Base-by-base conservation (phyloP, 768 basidiomycete species). In the Crassisporium funariophilum region DNA sequence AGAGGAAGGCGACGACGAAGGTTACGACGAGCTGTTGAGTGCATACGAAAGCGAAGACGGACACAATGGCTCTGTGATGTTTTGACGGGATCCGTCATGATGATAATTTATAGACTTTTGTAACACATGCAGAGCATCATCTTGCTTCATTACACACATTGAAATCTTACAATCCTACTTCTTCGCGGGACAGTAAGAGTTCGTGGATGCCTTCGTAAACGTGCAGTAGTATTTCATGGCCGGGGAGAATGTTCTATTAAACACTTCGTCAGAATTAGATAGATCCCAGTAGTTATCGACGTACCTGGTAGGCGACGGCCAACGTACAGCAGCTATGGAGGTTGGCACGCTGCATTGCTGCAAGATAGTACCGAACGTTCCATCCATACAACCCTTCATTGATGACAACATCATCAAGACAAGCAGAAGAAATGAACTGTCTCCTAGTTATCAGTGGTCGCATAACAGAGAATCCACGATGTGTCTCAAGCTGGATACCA, bases 31-130 rank as follows among this genome's bases (percentile, higher is more conserved):
- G 10, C 59, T 91, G 44, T 64, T 91, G 49, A 88, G 84, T 60
- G 88, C 88, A 15, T 91, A 91, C 57, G 88, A 90, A 67, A 88
- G 88, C 58, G 87, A 88, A 59, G 84, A 83, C 42, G 73, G 71
- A 19, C 50, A 54, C 24, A 35, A 31, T 42, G 27, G 43, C 6
- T 35, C 45, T 17, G 41, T 43, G 49, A 47, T 49, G 46, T 58
- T 53, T 55, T 49, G 49, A 53, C 46, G 46, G 35, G 24, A 34
- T 19, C 16, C 39, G 21, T 25, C 9, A 21, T 43, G 17, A n/a
- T 20, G 21, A 35, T 25, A 35, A 45, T 40, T 33, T 24, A 42
- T 27, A 15, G n/a, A n/a, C n/a, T n/a, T n/a, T n/a, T n/a, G n/a
- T n/a, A n/a, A n/a, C n/a, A n/a, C n/a, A n/a, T n/a, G n/a, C n/a